phyloP scores from a whole-genome alignment of 2,329 filamentous ascomycete species.

The Dactylellina parvicollis region DNA sequence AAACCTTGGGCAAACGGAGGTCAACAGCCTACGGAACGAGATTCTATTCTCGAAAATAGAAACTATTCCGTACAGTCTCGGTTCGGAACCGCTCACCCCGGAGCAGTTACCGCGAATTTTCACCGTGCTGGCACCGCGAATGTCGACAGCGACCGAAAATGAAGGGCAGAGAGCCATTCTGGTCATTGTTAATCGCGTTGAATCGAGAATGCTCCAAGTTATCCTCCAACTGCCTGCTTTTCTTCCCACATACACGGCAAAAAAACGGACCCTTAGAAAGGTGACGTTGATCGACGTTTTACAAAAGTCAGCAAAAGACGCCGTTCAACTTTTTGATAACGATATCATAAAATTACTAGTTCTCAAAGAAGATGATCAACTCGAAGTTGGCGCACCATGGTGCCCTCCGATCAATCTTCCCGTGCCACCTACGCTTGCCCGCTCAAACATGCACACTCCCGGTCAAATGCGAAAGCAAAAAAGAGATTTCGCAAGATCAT shows the following conservation, averaged over 20 bases:
- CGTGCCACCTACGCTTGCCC: conserved; percentile 56
- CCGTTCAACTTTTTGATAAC: conserved; percentile 57
- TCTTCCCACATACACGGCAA: conserved; percentile 64
- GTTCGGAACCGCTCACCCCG: conserved; percentile 58
- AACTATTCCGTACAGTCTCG: conserved; percentile 69
- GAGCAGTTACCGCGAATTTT: conserved; percentile 44
- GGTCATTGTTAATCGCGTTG: conserved; percentile 45
- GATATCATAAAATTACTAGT: conserved; percentile 55
- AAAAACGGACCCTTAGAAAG: conserved; percentile 52
- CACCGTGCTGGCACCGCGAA: conserved; percentile 38
- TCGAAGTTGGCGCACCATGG: conserved; percentile 57
- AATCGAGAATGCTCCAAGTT: conserved; percentile 47
- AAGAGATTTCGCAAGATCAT: conserved; percentile 56
- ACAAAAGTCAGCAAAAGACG: conserved; percentile 55
- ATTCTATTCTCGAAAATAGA: conserved; percentile 77
- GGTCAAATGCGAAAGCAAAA: conserved; percentile 57
- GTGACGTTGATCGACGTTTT: conserved; percentile 51
- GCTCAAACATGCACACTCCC: conserved; percentile 58
- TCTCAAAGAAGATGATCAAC: conserved; percentile 56
- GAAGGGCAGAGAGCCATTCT: conserved; percentile 51
- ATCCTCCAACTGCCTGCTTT: conserved; percentile 47
- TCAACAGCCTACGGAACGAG: conserved; percentile 77
- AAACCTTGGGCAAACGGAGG: conserved; percentile 70
- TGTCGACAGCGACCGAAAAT: conserved; percentile 45
- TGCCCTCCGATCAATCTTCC: conserved; percentile 54